Evolutionary conservation across 2,329 filamentous ascomycete species (phyloP).

Genomic region (Ophiosphaerella korrae): DNA sequence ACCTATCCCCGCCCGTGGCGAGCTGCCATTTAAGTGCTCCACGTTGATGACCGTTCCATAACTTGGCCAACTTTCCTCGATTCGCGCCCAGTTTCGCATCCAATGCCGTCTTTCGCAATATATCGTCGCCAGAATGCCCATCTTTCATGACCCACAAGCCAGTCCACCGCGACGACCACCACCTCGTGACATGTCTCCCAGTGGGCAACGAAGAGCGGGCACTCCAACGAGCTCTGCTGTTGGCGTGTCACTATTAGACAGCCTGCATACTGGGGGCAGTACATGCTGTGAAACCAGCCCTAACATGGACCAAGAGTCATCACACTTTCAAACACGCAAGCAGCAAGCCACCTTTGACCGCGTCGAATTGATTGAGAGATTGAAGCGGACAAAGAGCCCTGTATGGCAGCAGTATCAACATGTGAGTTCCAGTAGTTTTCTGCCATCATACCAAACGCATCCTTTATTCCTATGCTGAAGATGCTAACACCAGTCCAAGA

Average conservation of each 20-base stretch:
- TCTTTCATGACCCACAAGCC: constrained; percentile 47
- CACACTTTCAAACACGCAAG: constrained; percentile 28
- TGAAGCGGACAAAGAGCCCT: constrained; percentile 80
- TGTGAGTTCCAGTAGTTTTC: constrained; percentile 47
- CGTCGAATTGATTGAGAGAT: constrained; percentile 78
- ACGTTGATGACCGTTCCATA: constrained; percentile 10
- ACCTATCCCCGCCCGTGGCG: constrained; percentile 30
- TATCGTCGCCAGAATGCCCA: constrained; percentile 40
- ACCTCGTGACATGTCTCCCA: constrained; percentile 19
- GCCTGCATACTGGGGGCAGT: constrained; percentile 9
- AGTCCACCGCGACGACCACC: constrained; percentile 26
- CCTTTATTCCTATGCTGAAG: neutral
- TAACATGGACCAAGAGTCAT: constrained; percentile 13
- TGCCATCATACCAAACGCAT: neutral
- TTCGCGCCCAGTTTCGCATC: constrained; percentile 13
- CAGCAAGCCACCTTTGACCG: constrained; percentile 59
- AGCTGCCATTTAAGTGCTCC: constrained; percentile 28
- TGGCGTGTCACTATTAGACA: constrained; percentile 12
- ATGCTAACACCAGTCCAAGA: constrained; percentile 28
- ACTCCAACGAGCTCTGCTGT: constrained; percentile 8
- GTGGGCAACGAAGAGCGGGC: constrained; percentile 22
- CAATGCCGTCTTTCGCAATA: constrained; percentile 30
- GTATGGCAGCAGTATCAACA: constrained; percentile 68
- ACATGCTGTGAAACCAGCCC: constrained; percentile 2
- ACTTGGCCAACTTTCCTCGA: constrained; percentile 13